Evolutionary conservation across 1,284 basidiomycete species (phyloP), one percentile per base, ranked within the genome.

Genomic region (Porogramme epimiltina): DNA sequence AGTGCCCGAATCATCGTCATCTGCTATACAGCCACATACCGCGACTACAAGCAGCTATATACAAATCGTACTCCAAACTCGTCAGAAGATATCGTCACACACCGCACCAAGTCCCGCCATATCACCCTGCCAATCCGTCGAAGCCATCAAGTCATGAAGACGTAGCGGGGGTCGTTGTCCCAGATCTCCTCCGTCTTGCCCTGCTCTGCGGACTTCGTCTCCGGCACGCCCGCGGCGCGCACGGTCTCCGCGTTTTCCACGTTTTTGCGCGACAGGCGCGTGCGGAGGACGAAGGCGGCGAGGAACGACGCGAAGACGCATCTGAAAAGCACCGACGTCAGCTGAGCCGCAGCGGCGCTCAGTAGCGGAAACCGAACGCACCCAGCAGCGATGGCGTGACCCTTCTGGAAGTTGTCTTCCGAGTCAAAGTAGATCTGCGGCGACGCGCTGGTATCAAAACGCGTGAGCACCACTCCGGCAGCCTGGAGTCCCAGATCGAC

Each of bases 401-500:
- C 80, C 59, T 78, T 79, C 18, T 78, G 71, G 64, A 69, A 82
- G 9, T 70, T 62, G 49, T 79, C 74, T 39, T 76, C 66, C 0
- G 75, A 66, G 59, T 82, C 80, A 55, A 81, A 81, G 56, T 82
- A 82, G 4, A 82, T 71, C 62, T 82, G 80, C n/a, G 80, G 80
- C 1, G 79, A 77, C 0, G 79, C 80, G 28, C 80, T 82, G 50
- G n/a, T 1, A 47, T 9, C 25, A 46, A 10, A 47, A 41, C 38
- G 45, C 42, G 26, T 18, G 22, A 33, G 28, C 28, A 5, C 31
- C 24, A 19, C 20, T 3, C n/a, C n/a, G n/a, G 18, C 8, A 20
- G 18, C n/a, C 25, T 20, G 40, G 18, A 28, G 16, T 33, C n/a
- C 23, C 6, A 2, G 31, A 18, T 13, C 2, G 11, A 23, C 76